phyloP scores from a whole-genome alignment of 1,139 yeast species.

The Neolecta irregularis region DNA sequence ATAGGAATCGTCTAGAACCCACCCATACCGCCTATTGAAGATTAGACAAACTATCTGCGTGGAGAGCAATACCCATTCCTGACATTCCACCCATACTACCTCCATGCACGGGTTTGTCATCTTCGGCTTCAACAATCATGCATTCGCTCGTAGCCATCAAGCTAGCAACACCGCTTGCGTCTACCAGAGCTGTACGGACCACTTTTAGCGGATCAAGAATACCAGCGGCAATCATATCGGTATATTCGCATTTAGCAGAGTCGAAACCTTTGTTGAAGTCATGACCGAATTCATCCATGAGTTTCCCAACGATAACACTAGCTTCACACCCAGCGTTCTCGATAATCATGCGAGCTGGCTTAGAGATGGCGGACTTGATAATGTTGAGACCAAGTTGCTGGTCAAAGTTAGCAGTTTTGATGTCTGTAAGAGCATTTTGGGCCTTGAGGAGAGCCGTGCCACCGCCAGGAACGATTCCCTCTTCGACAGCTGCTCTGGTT shows the following conservation, averaged over 20 bases:
- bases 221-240: constrained; percentile 95
- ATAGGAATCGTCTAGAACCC: background rate
- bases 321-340: constrained; percentile 96
- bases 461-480: constrained; percentile 99
- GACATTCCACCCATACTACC: constrained; percentile 46
- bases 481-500: constrained; percentile 98
- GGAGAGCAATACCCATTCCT: constrained; percentile 27
- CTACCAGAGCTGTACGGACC: constrained; percentile 91
- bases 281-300: constrained; percentile 62
- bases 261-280: constrained; percentile 89
- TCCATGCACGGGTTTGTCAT: constrained; percentile 51
- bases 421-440: constrained; percentile 59
- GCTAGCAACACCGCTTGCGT: constrained; percentile 97
- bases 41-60: too few species aligned
- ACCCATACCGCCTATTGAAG: constrained; percentile 14
- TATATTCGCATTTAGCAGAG: constrained; percentile 83
- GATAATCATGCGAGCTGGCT: constrained; percentile 92
- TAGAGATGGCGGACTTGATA: constrained; percentile 87
- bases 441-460: constrained; percentile 98
- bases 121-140: constrained; percentile 95
- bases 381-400: constrained; percentile 95
- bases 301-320: constrained; percentile 90
- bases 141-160: constrained; percentile 97
- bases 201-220: constrained; percentile 99
- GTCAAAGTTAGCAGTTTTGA: constrained; percentile 84